Evolutionary conservation across 108 stramenopile genomes (phyloP), one percentile per base, ranked within the genome.

Genomic region (Cyclotella kingstonii): DNA sequence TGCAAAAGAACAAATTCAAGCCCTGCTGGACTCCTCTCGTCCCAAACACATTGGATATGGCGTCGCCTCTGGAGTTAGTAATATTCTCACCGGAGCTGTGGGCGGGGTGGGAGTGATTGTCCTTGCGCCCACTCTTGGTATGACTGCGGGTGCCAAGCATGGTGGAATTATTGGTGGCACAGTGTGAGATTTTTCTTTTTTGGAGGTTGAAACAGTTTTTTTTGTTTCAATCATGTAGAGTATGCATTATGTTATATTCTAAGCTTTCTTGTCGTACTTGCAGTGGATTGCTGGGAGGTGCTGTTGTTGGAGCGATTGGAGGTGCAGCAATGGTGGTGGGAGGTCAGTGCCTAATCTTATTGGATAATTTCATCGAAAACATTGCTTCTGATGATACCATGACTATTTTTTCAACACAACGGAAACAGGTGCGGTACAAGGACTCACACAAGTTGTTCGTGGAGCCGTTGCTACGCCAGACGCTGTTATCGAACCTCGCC

Each of bases 71-170:
- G 90, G 90, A 22, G 73, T 86, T 5, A 54, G 60, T 17, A 87
- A 87, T 43, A 77, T 91, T 19, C 56, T 91, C 4, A 54, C 44
- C 4, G 90, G 83, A 12, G 84, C 84, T 0, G 72, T 91, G 6
- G 90, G 90, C 25, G 83, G 67, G n/a, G 84, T 76, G 2, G 90
- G 90, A 26, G 46, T 87, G 11, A 76, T 80, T 0, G 83, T 91
- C 0, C 19, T 87, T 11, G 76, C 80, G 5, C 90, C 90, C 8
- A 46, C 59, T 0, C 11, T 60, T 17, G 72, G 72, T 8, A 8
- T 48, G 19, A 42, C 31, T 0, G 38, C 41, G 0, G 72, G 72
- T 2, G 57, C 64, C 18, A 54, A 54, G 48, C 64, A 71, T 7
- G 69, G 68, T 33, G 74, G 79, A 4, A 63, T 69, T 25, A 2